Percentiles rank a stretch among this genome's conserved stretches.
These are phyloP conservation scores for Pyrus betulifolia DNA, from an alignment of 306 rosid genomes.

Conservation along the genomic window DNA sequence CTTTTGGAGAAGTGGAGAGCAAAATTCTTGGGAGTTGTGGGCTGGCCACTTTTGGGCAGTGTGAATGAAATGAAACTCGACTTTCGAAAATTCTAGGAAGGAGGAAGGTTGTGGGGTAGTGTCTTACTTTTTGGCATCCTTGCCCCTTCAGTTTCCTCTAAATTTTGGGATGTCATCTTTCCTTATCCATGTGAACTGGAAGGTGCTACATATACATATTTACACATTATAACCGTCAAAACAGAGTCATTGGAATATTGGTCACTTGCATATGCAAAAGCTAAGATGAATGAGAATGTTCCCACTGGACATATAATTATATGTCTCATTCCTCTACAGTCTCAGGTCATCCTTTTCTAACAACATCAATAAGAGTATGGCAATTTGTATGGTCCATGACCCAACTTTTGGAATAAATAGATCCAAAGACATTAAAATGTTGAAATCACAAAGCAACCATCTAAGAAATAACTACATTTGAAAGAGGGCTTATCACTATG, in stretches of 20 bases:
- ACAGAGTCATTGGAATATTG: neutral
- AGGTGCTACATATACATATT: neutral
- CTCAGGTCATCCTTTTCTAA: neutral
- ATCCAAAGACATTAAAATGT: neutral
- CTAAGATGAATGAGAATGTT: neutral
- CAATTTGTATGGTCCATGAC: neutral
- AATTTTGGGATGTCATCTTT: neutral
- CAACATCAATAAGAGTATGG: neutral
- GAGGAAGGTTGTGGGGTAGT: neutral
- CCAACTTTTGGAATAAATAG: neutral
- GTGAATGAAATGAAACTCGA: neutral
- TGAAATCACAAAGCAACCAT: neutral
- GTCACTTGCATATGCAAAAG: neutral
- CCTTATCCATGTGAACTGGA: neutral
- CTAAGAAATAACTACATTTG: neutral
- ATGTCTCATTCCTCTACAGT: neutral
- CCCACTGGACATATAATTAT: neutral
- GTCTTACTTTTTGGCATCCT: neutral
- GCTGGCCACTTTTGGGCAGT: neutral
- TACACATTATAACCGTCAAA: neutral
- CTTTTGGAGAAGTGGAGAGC: neutral
- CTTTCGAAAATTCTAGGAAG: neutral
- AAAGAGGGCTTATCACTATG: neutral
- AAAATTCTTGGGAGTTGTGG: neutral
- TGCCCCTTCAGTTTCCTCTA: neutral